These are phyloP conservation scores for Bipolaris zeicola DNA, from an alignment of 2,329 filamentous ascomycete genomes.

Conservation along the genomic window DNA sequence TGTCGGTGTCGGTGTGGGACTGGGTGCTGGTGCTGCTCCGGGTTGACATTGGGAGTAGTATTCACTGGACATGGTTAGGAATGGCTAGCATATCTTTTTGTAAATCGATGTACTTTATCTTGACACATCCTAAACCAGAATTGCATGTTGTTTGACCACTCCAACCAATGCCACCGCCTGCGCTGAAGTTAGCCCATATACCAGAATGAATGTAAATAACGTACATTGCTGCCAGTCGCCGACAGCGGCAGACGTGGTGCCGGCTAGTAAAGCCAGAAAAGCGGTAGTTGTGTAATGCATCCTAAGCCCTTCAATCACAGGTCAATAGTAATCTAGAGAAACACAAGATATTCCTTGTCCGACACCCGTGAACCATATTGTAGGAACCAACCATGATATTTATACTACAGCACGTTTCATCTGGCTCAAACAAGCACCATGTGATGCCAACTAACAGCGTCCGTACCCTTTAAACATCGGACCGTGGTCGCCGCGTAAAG, in stretches of 20 bases:
- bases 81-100: background rate
- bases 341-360: background rate
- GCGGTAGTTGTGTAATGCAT: slow-evolving; percentile 32
- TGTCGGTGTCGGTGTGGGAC: background rate
- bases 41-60: slow-evolving; percentile 52
- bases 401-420: background rate
- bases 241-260: slow-evolving; percentile 32
- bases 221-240: slow-evolving; percentile 46
- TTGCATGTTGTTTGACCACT: slow-evolving; percentile 35
- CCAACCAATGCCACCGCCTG: slow-evolving; percentile 40
- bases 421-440: slow-evolving; percentile 17
- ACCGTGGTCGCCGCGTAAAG: slow-evolving; percentile 36
- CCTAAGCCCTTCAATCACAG: background rate
- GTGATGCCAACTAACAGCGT: slow-evolving; percentile 25
- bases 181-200: slow-evolving; percentile 4
- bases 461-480: slow-evolving; percentile 30
- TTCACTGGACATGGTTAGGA: slow-evolving; percentile 29
- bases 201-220: background rate
- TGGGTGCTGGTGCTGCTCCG: slow-evolving; percentile 30
- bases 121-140: slow-evolving; percentile 36
- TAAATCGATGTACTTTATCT: slow-evolving; percentile 31
- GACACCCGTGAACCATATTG: background rate
- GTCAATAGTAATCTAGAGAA: background rate
- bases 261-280: slow-evolving; percentile 30
- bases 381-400: background rate